Percentiles rank a stretch among this genome's conserved stretches.
Evolutionary conservation across 78 protist genomes (phyloP).

Genomic region (Polysphondylium violaceum): DNA sequence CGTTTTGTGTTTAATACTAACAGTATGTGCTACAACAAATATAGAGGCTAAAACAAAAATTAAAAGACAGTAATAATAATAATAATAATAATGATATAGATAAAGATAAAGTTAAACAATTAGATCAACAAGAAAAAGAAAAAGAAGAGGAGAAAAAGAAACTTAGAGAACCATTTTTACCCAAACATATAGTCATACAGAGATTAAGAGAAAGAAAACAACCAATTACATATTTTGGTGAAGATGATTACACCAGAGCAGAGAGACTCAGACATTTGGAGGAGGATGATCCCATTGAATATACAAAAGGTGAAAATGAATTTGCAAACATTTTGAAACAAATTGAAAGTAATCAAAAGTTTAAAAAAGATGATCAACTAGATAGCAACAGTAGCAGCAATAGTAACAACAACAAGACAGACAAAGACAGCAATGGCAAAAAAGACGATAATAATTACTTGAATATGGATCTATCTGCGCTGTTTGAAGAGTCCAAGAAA

Average conservation of each 20-base stretch:
- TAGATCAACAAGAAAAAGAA: neutral
- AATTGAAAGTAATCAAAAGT: slow-evolving; percentile 16
- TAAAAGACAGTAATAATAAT: neutral
- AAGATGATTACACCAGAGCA: slow-evolving; percentile 37
- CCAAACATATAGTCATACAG: slow-evolving; percentile 34
- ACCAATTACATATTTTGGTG: slow-evolving; percentile 82
- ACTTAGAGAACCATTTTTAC: slow-evolving; percentile 48
- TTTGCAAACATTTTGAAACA: slow-evolving; percentile 49
- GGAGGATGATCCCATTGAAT: slow-evolving; percentile 78
- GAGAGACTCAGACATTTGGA: slow-evolving; percentile 58
- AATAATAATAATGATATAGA: neutral
- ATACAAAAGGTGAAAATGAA: slow-evolving; percentile 70
- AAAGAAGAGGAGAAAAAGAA: neutral
- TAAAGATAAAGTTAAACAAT: neutral
- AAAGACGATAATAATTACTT: neutral
- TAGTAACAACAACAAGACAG: neutral
- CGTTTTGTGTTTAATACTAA: neutral
- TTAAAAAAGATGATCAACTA: neutral
- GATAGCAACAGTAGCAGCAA: neutral
- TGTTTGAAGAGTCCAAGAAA: slow-evolving; percentile 11
- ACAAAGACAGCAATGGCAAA: neutral
- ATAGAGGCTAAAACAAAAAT: neutral
- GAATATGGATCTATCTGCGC: neutral
- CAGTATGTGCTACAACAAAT: neutral
- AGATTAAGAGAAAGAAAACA: slow-evolving; percentile 76